Conservation (phyloP, 116 monocot genomes). For the Trichopus zeylanicus region DNA sequence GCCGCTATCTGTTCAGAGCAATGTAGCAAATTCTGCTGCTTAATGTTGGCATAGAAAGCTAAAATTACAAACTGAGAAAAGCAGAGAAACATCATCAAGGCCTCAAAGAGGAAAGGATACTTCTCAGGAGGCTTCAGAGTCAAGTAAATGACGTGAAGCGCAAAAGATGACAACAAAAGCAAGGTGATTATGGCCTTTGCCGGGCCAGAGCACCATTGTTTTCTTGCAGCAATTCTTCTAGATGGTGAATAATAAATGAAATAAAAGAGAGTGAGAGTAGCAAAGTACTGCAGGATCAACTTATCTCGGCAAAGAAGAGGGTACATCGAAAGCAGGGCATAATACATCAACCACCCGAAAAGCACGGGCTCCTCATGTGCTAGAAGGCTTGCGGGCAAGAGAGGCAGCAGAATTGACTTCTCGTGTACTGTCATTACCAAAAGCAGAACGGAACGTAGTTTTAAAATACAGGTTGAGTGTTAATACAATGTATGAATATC, state of each 20-base stretch:
- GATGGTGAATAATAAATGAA: too few species aligned
- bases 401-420: conserved; percentile 88
- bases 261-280: too few species aligned
- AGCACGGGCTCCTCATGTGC: conserved; percentile 61
- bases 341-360: conserved; percentile 54
- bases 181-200: conserved; percentile 21
- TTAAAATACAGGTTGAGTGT: too few species aligned
- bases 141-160: conserved; percentile 49
- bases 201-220: conserved; percentile 10
- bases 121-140: conserved; percentile 48
- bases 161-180: conserved; percentile 27
- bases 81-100: conserved; percentile 77
- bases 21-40: conserved; percentile 43
- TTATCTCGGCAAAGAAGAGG: conserved; percentile 76
- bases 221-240: conserved; percentile 2
- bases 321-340: conserved; percentile 76
- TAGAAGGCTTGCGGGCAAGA: conserved; percentile 88
- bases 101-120: conserved; percentile 94
- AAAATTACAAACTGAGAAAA: conserved; percentile 82
- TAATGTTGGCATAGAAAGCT: conserved; percentile 56
- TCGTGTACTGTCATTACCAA: conserved; percentile 65
- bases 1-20: conserved; percentile 7
- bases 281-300: conserved; percentile 63
- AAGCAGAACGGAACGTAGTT: not conserved
- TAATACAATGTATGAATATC: too few species aligned